A percentile compares a stretch with the other conserved stretches of the same genome.
Conservation (phyloP, 2,329 filamentous ascomycete species). For the Clonostachys rhizophaga region DNA sequence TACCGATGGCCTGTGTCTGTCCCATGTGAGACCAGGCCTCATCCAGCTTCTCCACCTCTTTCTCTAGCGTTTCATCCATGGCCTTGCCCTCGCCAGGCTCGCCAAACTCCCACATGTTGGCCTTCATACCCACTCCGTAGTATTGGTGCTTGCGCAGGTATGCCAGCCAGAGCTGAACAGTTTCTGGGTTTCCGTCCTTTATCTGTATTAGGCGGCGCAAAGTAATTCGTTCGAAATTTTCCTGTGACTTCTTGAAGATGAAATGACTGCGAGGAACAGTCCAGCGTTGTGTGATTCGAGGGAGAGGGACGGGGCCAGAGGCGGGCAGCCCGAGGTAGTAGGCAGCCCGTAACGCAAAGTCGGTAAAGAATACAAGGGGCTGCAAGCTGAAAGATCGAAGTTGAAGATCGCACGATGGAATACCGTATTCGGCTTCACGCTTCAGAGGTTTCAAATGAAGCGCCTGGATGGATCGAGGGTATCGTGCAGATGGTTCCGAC, state of each 20-base stretch:
- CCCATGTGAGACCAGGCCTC: conserved; percentile 52
- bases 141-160: conserved; percentile 91
- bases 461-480: conserved; percentile 78
- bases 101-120: conserved; percentile 89
- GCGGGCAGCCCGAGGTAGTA: conserved; percentile 90
- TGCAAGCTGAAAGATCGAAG: conserved; percentile 86
- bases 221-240: conserved; percentile 95
- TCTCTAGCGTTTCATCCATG: conserved; percentile 13
- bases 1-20: conserved; percentile 42
- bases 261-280: conserved; percentile 87
- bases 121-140: conserved; percentile 98
- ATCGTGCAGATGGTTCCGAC: conserved; percentile 34
- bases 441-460: conserved; percentile 82
- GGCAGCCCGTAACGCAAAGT: conserved; percentile 90
- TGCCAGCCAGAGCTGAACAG: conserved; percentile 86
- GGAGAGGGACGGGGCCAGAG: conserved; percentile 79
- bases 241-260: conserved; percentile 94
- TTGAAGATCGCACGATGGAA: conserved; percentile 87
- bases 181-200: conserved; percentile 83
- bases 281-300: conserved; percentile 86
- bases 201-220: conserved; percentile 85
- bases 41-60: conserved; percentile 27
- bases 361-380: conserved; percentile 89
- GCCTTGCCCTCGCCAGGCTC: conserved; percentile 46
- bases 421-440: conserved; percentile 66